Base-by-base conservation (phyloP, 2,329 filamentous ascomycete species). In the Ramularia collo-cygni region DNA sequence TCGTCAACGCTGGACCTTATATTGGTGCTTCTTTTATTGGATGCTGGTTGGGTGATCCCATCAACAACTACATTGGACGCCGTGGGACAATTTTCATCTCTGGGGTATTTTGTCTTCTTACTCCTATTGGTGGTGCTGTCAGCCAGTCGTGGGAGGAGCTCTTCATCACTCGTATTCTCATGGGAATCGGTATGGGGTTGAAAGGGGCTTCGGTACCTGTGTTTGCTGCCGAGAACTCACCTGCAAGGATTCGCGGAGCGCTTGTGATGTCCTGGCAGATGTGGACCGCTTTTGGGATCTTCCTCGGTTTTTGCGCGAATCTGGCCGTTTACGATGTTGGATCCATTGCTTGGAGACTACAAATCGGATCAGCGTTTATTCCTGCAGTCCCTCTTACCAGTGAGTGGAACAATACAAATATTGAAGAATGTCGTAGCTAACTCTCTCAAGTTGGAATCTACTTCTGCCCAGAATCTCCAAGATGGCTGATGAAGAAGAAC, bases 111-210 rank as follows among this genome's bases (percentile, higher is more conserved):
- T 81, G 75, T 55, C 65, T 85, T 19, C 71, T 83, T 57, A 71
- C 82, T 2, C 77, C 82, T 2, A 76, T 88, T 46, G 82, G 79
- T n/a, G 78, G 75, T 38, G 83, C 71, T 0, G 52, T 76, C 12
- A 69, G 70, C 7, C 76, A 80, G 47, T 75, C 61, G 26, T 84
- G 67, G 67, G 48, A 55, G 12, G 51, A 67, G 44, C 58, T 70
- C 2, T 55, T 65, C 8, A 57, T 54, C 24, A 63, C 59, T 42
- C 62, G 67, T 21, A 18, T 64, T 9, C 44, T 64, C 6, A 53
- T 62, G 35, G 63, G 64, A 12, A 59, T 67, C 9, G 66, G 67
- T 15, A 69, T 70, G 64, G 67, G 66, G 17, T 47, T 64, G 8
- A 69, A 70, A 46, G 65, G 61, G 39, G 57, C 62, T 3, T 67